Evolutionary conservation across 306 rosid species (phyloP).

Genomic region (Bauhinia variegata): DNA sequence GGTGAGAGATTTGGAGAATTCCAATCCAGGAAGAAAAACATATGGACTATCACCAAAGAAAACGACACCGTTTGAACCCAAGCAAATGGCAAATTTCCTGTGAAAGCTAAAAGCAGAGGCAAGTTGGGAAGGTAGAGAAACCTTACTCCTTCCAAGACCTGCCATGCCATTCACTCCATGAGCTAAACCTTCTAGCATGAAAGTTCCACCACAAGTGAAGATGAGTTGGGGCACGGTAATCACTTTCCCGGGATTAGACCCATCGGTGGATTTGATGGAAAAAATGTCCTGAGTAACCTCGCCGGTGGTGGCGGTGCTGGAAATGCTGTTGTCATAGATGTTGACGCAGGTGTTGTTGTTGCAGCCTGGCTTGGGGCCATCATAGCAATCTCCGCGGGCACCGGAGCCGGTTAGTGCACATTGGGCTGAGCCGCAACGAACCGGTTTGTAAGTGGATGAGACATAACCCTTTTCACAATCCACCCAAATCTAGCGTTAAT

Average conservation of each 20-base stretch:
- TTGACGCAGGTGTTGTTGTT: conserved; percentile 33
- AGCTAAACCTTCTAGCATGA: conserved; percentile 28
- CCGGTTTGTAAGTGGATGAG: conserved; percentile 43
- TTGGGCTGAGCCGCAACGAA: conserved; percentile 40
- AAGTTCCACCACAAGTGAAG: conserved; percentile 25
- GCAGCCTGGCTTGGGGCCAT: conserved; percentile 40
- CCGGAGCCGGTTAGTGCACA: conserved; percentile 30
- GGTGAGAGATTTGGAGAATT: conserved; percentile 30
- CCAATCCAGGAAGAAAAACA: conserved; percentile 25
- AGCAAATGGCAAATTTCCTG: conserved; percentile 43
- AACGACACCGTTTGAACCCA: conserved; percentile 33
- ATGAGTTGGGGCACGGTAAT: conserved; percentile 27
- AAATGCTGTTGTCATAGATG: conserved; percentile 17
- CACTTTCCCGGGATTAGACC: conserved; percentile 8
- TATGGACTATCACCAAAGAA: conserved; percentile 40
- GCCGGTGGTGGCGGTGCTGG: not conserved
- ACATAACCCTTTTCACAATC: conserved; percentile 39
- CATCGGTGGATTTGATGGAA: conserved; percentile 36
- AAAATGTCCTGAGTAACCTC: conserved; percentile 24
- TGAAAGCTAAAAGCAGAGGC: conserved; percentile 35
- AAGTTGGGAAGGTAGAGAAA: conserved; percentile 36
- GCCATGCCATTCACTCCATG: conserved; percentile 45
- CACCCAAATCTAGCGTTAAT: conserved; percentile 47
- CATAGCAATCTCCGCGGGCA: conserved; percentile 11
- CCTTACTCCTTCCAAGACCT: conserved; percentile 35